Percentiles rank a stretch among this genome's conserved stretches.
phyloP scores from a whole-genome alignment of 2,329 filamentous ascomycete genomes.

The Fusarium penzigii region DNA sequence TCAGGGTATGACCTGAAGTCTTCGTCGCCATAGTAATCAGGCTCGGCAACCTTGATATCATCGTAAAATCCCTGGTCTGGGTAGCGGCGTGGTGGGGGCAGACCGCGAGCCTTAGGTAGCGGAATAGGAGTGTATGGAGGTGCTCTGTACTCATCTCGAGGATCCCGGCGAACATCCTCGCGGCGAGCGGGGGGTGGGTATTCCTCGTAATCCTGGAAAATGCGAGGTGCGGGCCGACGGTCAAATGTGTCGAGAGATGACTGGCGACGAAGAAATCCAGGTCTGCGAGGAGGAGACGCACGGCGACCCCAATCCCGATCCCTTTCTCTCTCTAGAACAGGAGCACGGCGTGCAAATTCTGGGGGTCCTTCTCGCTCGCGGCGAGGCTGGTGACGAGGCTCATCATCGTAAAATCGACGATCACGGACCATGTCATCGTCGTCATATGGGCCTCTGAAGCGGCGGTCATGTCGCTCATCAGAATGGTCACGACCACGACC shows the following conservation, averaged over 20 bases:
- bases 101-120: conserved; percentile 62
- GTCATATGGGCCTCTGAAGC: conserved; percentile 46
- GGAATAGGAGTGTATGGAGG: conserved; percentile 63
- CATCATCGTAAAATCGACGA: conserved; percentile 58
- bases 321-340: conserved; percentile 55
- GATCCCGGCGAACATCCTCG: conserved; percentile 49
- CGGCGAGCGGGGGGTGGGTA: conserved; percentile 60
- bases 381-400: conserved; percentile 40
- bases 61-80: conserved; percentile 60
- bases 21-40: conserved; percentile 69
- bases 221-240: conserved; percentile 57
- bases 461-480: conserved; percentile 48
- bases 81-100: conserved; percentile 61
- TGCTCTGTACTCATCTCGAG: conserved; percentile 48
- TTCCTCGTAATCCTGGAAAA: conserved; percentile 58
- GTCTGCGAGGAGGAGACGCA: conserved; percentile 58
- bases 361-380: conserved; percentile 33
- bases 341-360: conserved; percentile 54
- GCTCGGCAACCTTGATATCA: conserved; percentile 68
- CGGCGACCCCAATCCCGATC: conserved; percentile 52
- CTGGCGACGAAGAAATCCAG: conserved; percentile 73
- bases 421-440: conserved; percentile 51
- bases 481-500: conserved; percentile 47
- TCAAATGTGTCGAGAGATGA: conserved; percentile 92
- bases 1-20: conserved; percentile 66